Base-by-base conservation (phyloP, 495 filamentous ascomycete species). In the Podospora anserina region DNA sequence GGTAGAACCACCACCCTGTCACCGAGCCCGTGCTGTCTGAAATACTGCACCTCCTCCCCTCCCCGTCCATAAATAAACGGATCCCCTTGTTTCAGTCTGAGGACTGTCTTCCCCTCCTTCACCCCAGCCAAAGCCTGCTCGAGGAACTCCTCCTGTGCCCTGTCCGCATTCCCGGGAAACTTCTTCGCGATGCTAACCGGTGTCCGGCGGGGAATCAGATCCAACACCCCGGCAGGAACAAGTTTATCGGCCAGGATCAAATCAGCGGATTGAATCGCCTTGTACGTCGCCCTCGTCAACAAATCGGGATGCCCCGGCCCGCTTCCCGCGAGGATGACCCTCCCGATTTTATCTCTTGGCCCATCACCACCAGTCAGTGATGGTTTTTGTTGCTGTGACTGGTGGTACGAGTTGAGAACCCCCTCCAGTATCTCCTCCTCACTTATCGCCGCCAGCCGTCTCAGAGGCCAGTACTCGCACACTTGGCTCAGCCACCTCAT, bases 401-500 rank as follows among this genome's bases (percentile, higher is more conserved):
- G 64, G 34, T 71, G 74, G 70, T 97, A 97, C 7, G 88, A 86
- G 68, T 85, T 78, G 9, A 97, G 82, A 19, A 97, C 86, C 20
- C 79, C 75, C 6, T 91, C 85, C 5, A 97, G 89, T 11, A 49
- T 49, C 74, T 97, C 94, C 18, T 79, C 84, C 74, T 97, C 92
- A 15, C 86, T 88, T 64, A 98, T 89, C 30, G 84, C 82, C 7
- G 93, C 92, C 2, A 99, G 85, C 19, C 91, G 88, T 58, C 87
- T 87, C 23, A 99, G 82, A 1, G 95, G 94, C 96, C 96, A 99
- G 79, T 99, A 99, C 82, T 99, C 95, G 84, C 96, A 99, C 19
- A 99, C 94, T 76, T 99, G 95, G 19, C 90, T 87, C 3, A 99
- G 80, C 96, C 96, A 99, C 27, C 95, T 88, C 82, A 96, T 93